phyloP scores from a whole-genome alignment of 2,329 filamentous ascomycete species.

The Ceratocystis harringtonii region DNA sequence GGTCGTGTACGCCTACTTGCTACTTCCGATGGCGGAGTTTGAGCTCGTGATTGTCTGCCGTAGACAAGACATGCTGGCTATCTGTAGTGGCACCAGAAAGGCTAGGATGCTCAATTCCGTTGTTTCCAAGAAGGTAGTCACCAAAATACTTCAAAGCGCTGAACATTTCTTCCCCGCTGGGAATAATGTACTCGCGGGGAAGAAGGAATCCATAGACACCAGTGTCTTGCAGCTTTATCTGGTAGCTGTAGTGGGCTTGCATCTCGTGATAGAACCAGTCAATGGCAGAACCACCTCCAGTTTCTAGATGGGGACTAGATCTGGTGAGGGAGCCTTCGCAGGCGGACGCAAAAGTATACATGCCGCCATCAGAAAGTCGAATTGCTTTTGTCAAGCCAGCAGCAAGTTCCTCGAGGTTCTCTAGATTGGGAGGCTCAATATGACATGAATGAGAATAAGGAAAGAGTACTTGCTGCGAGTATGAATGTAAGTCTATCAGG shows the following conservation, averaged over 20 bases:
- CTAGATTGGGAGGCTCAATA: conserved; percentile 63
- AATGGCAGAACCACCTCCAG: conserved; percentile 68
- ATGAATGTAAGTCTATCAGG: conserved; percentile 82
- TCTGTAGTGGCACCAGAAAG: conserved; percentile 16
- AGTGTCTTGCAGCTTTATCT: conserved; percentile 85
- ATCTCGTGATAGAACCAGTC: conserved; percentile 94
- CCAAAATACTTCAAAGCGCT: conserved; percentile 73
- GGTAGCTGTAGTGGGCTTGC: conserved; percentile 69
- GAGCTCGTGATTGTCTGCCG: conserved; percentile 4
- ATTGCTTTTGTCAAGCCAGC: conserved; percentile 82
- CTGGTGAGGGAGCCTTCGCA: conserved; percentile 48
- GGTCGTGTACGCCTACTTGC: not conserved
- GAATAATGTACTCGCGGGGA: conserved; percentile 72
- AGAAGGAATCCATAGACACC: conserved; percentile 89
- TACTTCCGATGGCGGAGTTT: not conserved
- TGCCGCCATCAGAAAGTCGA: conserved; percentile 59
- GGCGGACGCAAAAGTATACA: conserved; percentile 65
- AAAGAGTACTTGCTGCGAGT: conserved; percentile 87
- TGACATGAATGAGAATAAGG: conserved; percentile 80
- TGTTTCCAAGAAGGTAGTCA: conserved; percentile 58
- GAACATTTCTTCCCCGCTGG: conserved; percentile 76
- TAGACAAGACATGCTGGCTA: conserved; percentile 18
- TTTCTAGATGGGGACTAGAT: conserved; percentile 41
- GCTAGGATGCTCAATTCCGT: conserved; percentile 41
- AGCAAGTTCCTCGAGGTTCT: conserved; percentile 83